Conservation (phyloP, 352 stramenopile species). For the Globisporangium cylindrosporum region DNA sequence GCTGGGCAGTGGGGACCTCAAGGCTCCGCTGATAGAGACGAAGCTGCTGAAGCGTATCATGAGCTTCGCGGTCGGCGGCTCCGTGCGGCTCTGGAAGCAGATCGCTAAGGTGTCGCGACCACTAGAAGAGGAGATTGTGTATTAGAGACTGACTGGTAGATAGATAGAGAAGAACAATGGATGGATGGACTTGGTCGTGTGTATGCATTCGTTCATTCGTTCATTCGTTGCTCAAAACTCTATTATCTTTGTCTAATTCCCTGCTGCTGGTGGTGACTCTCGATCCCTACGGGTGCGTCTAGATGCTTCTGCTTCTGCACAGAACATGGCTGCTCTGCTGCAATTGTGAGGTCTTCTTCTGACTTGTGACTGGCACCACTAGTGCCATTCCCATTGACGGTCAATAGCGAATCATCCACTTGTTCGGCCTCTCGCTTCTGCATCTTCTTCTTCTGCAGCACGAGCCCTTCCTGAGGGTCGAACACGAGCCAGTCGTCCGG, state of each 20-base stretch:
- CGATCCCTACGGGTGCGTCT: neutral
- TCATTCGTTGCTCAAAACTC: slow-evolving; percentile 12
- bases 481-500: slow-evolving; percentile 79
- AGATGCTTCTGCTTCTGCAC: slow-evolving; percentile 6
- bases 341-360: neutral
- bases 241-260: slow-evolving; percentile 12
- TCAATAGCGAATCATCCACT: neutral
- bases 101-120: slow-evolving; percentile 39
- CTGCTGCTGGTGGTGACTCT: neutral
- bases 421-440: slow-evolving; percentile 17
- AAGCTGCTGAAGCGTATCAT: slow-evolving; percentile 58
- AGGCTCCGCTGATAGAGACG: slow-evolving; percentile 4
- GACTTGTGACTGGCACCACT: neutral
- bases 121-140: slow-evolving; percentile 48
- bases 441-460: slow-evolving; percentile 45
- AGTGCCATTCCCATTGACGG: neutral
- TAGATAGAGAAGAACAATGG: neutral
- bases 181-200: neutral
- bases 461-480: slow-evolving; percentile 56
- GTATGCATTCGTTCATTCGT: neutral
- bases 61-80: slow-evolving; percentile 59
- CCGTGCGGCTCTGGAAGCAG: slow-evolving; percentile 65
- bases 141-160: slow-evolving; percentile 16
- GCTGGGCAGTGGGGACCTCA: slow-evolving; percentile 35
- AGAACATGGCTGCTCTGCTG: neutral